These are phyloP conservation scores for Hura crepitans DNA, from an alignment of 441 rosid species.

Conservation along the genomic window DNA sequence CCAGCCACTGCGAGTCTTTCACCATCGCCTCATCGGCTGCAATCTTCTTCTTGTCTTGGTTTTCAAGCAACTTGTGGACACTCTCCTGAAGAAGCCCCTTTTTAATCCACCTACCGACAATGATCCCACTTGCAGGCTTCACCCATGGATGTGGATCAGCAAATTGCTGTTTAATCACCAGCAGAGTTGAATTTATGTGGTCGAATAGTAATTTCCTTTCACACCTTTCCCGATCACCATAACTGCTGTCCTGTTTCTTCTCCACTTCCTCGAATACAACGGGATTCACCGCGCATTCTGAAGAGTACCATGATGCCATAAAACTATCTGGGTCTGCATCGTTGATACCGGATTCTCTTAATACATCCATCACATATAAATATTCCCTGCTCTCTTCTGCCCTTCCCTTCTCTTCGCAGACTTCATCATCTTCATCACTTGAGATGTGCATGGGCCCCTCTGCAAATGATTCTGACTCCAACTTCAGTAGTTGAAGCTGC, in stretches of 20 bases:
- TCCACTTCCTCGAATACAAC: conserved; percentile 69
- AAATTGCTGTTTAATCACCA: conserved; percentile 41
- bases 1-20: conserved; percentile 50
- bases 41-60: conserved; percentile 32
- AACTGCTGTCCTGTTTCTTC: conserved; percentile 38
- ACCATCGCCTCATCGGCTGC: conserved; percentile 34
- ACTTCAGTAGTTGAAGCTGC: conserved; percentile 93
- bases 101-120: conserved; percentile 32
- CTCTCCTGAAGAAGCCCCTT: conserved; percentile 43
- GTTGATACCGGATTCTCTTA: conserved; percentile 45
- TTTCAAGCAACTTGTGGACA: conserved; percentile 36
- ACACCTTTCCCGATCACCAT: conserved; percentile 39
- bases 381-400: conserved; percentile 52
- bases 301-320: conserved; percentile 54
- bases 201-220: conserved; percentile 76
- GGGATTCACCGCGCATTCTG: conserved; percentile 61
- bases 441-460: conserved; percentile 62
- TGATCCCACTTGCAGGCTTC: conserved; percentile 24
- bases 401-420: conserved; percentile 31
- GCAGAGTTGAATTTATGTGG: conserved; percentile 51
- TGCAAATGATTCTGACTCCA: conserved; percentile 58
- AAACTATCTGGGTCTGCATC: conserved; percentile 41
- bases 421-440: conserved; percentile 58
- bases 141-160: conserved; percentile 60
- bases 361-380: conserved; percentile 47